These are phyloP conservation scores for Camellia sinensis DNA, from an alignment of 148 eudicot species.

Conservation along the genomic window DNA sequence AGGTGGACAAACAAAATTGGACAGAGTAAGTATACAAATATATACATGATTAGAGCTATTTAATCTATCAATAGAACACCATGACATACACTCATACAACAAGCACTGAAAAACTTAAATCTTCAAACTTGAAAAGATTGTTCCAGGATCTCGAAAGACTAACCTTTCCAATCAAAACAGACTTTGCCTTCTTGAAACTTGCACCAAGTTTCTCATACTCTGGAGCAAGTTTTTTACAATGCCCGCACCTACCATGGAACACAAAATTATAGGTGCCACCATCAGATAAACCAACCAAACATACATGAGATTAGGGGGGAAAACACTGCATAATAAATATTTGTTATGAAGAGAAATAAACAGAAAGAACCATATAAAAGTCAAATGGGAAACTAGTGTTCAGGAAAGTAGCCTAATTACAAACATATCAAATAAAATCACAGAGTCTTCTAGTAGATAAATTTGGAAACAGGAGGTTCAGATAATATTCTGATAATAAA, in stretches of 20 bases:
- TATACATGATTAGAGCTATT: neutral
- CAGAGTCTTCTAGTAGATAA: neutral
- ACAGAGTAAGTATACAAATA: neutral
- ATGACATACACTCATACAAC: neutral
- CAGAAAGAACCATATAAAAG: neutral
- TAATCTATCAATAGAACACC: neutral
- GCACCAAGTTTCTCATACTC: slow-evolving; percentile 89
- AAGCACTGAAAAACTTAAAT: slow-evolving; percentile 4
- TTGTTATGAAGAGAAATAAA: neutral
- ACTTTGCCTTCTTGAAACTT: slow-evolving; percentile 94
- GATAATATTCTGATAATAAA: neutral
- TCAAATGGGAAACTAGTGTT: neutral
- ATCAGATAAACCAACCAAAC: neutral
- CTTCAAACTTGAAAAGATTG: neutral
- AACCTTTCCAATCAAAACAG: slow-evolving; percentile 92
- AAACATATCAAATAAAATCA: neutral
- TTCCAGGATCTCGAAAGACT: slow-evolving; percentile 17
- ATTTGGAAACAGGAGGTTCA: slow-evolving; percentile 2
- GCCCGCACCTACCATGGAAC: slow-evolving; percentile 74
- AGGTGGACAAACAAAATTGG: no score
- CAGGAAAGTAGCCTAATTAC: neutral
- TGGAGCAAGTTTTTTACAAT: slow-evolving; percentile 96
- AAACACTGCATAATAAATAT: neutral
- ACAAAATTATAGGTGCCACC: neutral
- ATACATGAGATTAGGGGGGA: neutral